Base-by-base conservation (phyloP, 2,329 filamentous ascomycete species). In the Cladosporium oxysporum region DNA sequence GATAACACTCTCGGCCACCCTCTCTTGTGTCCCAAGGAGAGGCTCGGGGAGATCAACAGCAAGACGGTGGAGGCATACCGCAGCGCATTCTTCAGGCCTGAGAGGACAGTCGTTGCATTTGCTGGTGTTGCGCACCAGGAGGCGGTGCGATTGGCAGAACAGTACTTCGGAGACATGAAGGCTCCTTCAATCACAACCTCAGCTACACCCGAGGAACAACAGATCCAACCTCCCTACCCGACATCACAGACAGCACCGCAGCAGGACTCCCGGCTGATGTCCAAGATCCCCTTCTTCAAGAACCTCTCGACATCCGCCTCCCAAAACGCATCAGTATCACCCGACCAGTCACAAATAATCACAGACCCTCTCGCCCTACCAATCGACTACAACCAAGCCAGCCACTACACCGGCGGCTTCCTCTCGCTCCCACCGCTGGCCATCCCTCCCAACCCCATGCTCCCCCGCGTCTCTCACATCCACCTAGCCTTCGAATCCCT, bases 1-100 rank as follows among this genome's bases (percentile, higher is more conserved):
- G 91, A 95, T 76, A 98, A 99, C 80, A 98, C 95, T 0, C 84
- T 99, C 14, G 95, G 95, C 44, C 96, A 98, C 79, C 95, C 95
- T 4, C 79, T 99, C 70, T 81, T 99, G 60, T 99, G 95, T 76
- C 95, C 95, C 0, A 87, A 90, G 75, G 94, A 98, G 73, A 84
- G 93, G 60, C 81, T 99, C 65, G 83, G 81, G 0, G 82, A 86
- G 71, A 99, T 99, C 73, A 85, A 93, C 75, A 87, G 86, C 71
- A 80, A 84, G 31, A 89, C 91, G 8, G 88, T 98, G 62, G 83
- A 90, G 73, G 86, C 88, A 67, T 99, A 99, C 76, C 83, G 94
- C 47, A 86, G 90, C 62, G 82, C 89, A 1, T 97, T 98, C 75
- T 98, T 93, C 82, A 87, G 87, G 61, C 95, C 95, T 0, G 93